Evolutionary conservation across 208 protist species (phyloP), one percentile per base, ranked within the genome.

Genomic region (Vickermania ingenoplastis): DNA sequence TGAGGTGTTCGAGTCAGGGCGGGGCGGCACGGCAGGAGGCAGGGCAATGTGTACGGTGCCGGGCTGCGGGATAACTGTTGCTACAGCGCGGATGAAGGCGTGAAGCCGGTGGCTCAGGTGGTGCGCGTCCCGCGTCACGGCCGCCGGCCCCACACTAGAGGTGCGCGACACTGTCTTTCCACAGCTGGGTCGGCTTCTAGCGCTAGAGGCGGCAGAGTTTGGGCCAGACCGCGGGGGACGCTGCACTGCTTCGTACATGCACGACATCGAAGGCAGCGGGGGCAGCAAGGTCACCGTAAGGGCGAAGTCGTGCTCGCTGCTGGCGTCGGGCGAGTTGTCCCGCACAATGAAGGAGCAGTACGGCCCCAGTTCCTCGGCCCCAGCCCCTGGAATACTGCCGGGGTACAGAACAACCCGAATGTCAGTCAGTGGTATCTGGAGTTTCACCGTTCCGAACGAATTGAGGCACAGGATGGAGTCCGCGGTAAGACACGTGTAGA

Each of bases 401-500:
- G 30, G 4, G 61, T 71, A 63, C 13, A 66, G 70, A 24, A 81
- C 45, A 14, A 63, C 31, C 52, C 60, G 59, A 14, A 81, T 57
- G 51, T 81, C 67, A 45, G 73, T 71, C 45, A 75, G 25, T 24
- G 61, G 45, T 56, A 55, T 77, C 41, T 81, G 69, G 11, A 70
- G 60, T 26, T 61, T 49, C 13, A 72, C 31, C 21, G 65, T 64
- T 0, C 75, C 75, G 22, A 81, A 81, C 4, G 75, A 81, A 63
- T 74, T 73, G 21, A 73, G 13, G 28, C 75, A 81, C 7, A 81
- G 51, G 14, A 81, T 26, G 53, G 72, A 64, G n/a, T 63, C 66
- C 55, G 75, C 69, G 2, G 57, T 60, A 5, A 81, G 14, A 24
- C 62, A 70, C 27, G 74, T 61, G 31, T 77, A 81, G 53, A 66